Percentiles rank a stretch among this genome's conserved stretches.
These are phyloP conservation scores for Russula sp. DNA, from an alignment of 768 basidiomycete species.

Conservation along the genomic window DNA sequence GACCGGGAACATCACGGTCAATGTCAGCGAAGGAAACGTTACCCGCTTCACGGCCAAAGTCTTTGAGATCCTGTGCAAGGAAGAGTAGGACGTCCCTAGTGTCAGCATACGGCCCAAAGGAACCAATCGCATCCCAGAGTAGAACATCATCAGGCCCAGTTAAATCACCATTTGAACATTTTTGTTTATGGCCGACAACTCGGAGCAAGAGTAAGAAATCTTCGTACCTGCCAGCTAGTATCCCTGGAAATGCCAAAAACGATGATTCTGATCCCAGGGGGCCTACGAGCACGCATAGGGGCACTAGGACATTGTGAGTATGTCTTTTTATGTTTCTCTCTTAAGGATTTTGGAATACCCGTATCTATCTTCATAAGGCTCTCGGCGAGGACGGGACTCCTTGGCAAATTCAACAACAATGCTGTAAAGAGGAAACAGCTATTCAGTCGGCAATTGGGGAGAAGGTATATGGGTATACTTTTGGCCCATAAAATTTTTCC, in stretches of 20 bases:
- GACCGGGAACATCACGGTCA: constrained; percentile 75
- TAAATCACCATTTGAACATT: neutral
- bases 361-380: constrained; percentile 59
- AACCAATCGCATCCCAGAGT: neutral
- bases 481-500: constrained; percentile 83
- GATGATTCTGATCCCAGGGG: constrained; percentile 74
- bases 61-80: constrained; percentile 80
- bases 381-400: constrained; percentile 80
- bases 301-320: constrained; percentile 24
- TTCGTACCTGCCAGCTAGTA: constrained; percentile 97
- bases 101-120: constrained; percentile 5
- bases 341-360: constrained; percentile 3
- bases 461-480: constrained; percentile 42
- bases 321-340: neutral
- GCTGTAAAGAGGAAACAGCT: constrained; percentile 34
- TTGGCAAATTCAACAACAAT: constrained; percentile 96
- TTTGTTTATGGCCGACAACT: neutral
- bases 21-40: constrained; percentile 93
- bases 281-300: constrained; percentile 62
- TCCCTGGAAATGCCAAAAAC: constrained; percentile 89
- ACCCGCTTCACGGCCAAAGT: constrained; percentile 91
- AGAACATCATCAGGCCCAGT: neutral
- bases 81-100: neutral
- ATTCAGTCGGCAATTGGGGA: neutral
- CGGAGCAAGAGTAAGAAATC: constrained; percentile 25